These are phyloP conservation scores for Zygosaccharomyces kombuchaensis DNA, from an alignment of 805 yeast genomes.

Conservation along the genomic window DNA sequence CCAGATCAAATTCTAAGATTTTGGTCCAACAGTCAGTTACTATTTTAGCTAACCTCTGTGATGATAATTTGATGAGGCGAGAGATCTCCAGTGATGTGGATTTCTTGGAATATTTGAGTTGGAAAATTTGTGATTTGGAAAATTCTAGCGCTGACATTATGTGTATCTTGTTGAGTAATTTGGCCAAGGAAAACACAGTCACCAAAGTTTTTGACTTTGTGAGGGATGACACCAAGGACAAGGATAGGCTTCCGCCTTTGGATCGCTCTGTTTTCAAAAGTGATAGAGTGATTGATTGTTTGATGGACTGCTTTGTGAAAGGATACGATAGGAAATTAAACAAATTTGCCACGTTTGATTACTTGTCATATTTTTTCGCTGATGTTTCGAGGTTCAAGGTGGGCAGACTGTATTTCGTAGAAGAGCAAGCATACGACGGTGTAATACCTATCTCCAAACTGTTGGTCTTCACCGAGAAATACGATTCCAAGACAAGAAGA, in stretches of 20 bases:
- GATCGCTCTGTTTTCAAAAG: conserved; percentile 55
- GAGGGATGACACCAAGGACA: conserved; percentile 22
- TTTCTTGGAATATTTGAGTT: conserved; percentile 47
- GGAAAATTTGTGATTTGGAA: conserved; percentile 47
- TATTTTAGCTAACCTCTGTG: conserved; percentile 78
- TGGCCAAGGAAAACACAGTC: conserved; percentile 73
- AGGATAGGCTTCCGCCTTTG: conserved; percentile 24
- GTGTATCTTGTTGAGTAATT: conserved; percentile 78
- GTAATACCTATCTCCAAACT: conserved; percentile 79
- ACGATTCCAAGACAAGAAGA: conserved; percentile 73
- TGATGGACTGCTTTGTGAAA: conserved; percentile 85
- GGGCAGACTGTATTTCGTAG: conserved; percentile 76
- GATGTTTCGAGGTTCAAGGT: conserved; percentile 72
- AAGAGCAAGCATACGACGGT: conserved; percentile 65
- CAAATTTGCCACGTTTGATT: conserved; percentile 71
- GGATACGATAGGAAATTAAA: conserved; percentile 72
- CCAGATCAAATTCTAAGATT: conserved; percentile 50
- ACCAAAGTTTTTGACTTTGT: conserved; percentile 45
- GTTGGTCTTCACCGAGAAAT: conserved; percentile 76
- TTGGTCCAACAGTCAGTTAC: conserved; percentile 67
- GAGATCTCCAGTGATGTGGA: conserved; percentile 60
- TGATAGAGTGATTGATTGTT: conserved; percentile 60
- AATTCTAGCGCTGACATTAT: conserved; percentile 74
- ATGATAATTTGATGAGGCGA: conserved; percentile 57
- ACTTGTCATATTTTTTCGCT: conserved; percentile 81